Conservation (phyloP, 768 basidiomycete species). For the Cyathus striatus region DNA sequence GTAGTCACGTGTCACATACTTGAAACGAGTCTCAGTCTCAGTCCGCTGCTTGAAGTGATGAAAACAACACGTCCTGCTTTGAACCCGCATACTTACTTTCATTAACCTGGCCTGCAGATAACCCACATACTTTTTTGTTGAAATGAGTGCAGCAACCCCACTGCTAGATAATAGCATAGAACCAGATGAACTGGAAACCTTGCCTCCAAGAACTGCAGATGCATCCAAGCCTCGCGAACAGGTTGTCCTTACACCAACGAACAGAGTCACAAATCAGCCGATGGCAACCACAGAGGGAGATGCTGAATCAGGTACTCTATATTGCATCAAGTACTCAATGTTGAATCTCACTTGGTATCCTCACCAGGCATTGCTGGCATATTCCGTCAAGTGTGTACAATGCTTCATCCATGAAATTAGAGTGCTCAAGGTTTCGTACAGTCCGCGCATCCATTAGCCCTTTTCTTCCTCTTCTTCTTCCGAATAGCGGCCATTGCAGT, state of each 20-base stretch:
- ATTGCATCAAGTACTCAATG: neutral
- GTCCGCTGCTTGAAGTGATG: no score
- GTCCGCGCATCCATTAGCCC: conserved; percentile 77
- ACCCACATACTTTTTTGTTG: conserved; percentile 6
- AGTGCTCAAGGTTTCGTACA: conserved; percentile 20
- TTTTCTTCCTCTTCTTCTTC: conserved; percentile 91
- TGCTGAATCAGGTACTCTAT: conserved; percentile 67
- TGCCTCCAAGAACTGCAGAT: conserved; percentile 10
- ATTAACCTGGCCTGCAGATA: neutral
- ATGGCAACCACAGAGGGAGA: conserved; percentile 57
- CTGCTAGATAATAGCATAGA: conserved; percentile 80
- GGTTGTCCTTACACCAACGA: conserved; percentile 56
- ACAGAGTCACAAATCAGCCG: conserved; percentile 17
- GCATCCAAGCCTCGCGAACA: conserved; percentile 22
- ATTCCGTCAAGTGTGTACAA: conserved; percentile 58
- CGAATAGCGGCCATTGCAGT: conserved; percentile 83
- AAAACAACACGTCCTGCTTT: no score
- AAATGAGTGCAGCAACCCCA: conserved; percentile 60
- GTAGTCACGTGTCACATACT: no score
- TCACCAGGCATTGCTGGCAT: conserved; percentile 63
- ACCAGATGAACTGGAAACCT: conserved; percentile 68
- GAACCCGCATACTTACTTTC: no score
- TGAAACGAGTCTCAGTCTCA: no score
- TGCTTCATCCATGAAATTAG: neutral
- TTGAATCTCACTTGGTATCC: conserved; percentile 3